A percentile compares a stretch with the other conserved stretches of the same genome.
These are phyloP conservation scores for Fusarium sp. DNA, from an alignment of 2,329 filamentous ascomycete species.

Conservation along the genomic window DNA sequence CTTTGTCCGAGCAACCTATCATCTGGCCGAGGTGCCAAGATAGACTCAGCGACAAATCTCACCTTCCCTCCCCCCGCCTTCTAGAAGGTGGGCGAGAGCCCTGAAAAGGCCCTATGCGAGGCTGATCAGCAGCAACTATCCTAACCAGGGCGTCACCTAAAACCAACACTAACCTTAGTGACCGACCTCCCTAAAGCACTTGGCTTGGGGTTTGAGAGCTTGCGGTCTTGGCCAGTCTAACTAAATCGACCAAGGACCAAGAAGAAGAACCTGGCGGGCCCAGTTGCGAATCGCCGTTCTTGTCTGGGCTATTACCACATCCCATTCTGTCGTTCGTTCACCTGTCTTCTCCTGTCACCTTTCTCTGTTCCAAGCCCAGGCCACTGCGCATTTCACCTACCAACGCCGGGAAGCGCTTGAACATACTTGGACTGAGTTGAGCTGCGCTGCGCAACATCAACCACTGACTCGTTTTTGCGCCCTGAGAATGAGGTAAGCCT, in stretches of 20 bases:
- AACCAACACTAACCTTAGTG: slow-evolving; percentile 29
- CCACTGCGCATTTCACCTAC: slow-evolving; percentile 20
- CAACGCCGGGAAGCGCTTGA: slow-evolving; percentile 20
- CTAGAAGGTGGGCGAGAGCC: slow-evolving; percentile 37
- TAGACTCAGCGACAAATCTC: slow-evolving; percentile 25
- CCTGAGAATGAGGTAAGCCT: slow-evolving; percentile 32
- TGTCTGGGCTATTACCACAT: slow-evolving; percentile 19
- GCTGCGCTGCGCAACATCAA: slow-evolving; percentile 17
- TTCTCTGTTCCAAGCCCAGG: slow-evolving; percentile 9
- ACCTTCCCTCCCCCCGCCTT: slow-evolving; percentile 35
- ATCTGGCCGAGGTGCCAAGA: slow-evolving; percentile 15
- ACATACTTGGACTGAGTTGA: neutral
- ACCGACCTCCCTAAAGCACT: slow-evolving; percentile 11
- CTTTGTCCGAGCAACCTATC: slow-evolving; percentile 26
- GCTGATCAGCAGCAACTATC: slow-evolving; percentile 41
- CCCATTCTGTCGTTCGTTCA: slow-evolving; percentile 9
- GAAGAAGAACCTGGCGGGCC: slow-evolving; percentile 12
- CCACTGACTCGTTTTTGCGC: slow-evolving; percentile 16
- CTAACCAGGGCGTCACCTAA: slow-evolving; percentile 39
- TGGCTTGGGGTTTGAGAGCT: slow-evolving; percentile 11
- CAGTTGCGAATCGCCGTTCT: slow-evolving; percentile 27
- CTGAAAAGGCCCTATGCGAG: slow-evolving; percentile 41
- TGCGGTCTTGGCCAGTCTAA: neutral
- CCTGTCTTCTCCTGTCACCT: slow-evolving; percentile 8
- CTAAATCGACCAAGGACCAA: slow-evolving; percentile 2